Evolutionary conservation across 768 basidiomycete genomes (phyloP), one percentile per base, ranked within the genome.

Genomic region (Tylopilus balloui): DNA sequence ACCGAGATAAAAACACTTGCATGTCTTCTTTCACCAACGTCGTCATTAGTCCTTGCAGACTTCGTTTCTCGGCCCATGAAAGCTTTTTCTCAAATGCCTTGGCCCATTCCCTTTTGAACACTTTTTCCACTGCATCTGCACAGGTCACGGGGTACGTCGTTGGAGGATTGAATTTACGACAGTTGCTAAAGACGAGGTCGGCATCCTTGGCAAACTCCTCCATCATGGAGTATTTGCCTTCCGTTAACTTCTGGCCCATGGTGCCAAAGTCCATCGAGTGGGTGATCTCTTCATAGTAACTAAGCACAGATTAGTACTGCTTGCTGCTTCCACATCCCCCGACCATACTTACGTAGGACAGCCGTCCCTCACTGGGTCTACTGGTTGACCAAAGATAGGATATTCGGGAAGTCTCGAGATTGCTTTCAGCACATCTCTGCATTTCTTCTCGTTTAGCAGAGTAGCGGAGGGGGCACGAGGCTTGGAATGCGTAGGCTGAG

Each of bases 251-350:
- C 32, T 73, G 70, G 13, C 66, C 66, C 56, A 96, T 88, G 2
- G 94, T 95, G 9, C 80, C 81, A 45, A 97, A 83, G 69, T 97
- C 93, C 95, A 97, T 97, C 6, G 95, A 95, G 55, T 87, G 71
- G 51, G 79, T 70, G 62, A 98, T 95, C 69, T 97, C 95, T 5
- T 94, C 83, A 52, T 88, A 82, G 66, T 98, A 98, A 17, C 92
- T 96, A 44, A 36, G 58, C 15, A 27, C 15, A 52, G 37, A 32
- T 55, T 42, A 49, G 27, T 24, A 31, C 34, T 13, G n/a, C 19
- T 25, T 7, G 27, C 47, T 21, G 11, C 11, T 43, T 13, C 44
- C 29, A 38, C 27, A n/a, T n/a, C 12, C 3, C 41, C 34, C 45
- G 35, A 36, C 31, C 32, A 27, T 42, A 78, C 87, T 70, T 63